These are phyloP conservation scores for Pythium coloratum DNA, from an alignment of 352 stramenopile species.

Conservation along the genomic window DNA sequence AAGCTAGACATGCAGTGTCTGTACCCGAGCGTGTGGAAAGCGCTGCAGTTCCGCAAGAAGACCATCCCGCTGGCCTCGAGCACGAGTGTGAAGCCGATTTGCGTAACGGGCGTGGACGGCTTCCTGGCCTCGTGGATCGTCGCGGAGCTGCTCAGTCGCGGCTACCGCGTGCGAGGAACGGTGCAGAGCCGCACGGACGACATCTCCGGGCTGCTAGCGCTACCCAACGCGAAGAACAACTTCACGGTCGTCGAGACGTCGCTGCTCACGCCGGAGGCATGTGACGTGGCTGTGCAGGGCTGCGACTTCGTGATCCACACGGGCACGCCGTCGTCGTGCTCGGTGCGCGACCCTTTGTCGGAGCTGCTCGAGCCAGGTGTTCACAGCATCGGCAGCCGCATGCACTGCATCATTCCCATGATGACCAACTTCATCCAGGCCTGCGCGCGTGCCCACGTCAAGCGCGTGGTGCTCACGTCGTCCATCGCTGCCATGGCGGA, in stretches of 20 bases:
- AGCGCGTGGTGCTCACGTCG: slow-evolving; percentile 84
- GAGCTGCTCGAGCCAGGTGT: slow-evolving; percentile 84
- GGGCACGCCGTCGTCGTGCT: slow-evolving; percentile 83
- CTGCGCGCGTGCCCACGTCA: slow-evolving; percentile 74
- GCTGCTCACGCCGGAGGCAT: slow-evolving; percentile 83
- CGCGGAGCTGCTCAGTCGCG: slow-evolving; percentile 67
- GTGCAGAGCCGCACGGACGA: slow-evolving; percentile 87
- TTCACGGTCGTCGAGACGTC: slow-evolving; percentile 88
- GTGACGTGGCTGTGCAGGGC: slow-evolving; percentile 84
- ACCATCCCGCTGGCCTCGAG: slow-evolving; percentile 75
- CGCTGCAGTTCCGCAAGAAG: slow-evolving; percentile 80
- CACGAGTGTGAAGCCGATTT: slow-evolving; percentile 79
- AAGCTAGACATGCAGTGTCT: slow-evolving; percentile 42
- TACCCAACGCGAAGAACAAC: slow-evolving; percentile 72
- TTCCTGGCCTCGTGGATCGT: slow-evolving; percentile 88
- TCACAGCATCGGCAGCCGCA: slow-evolving; percentile 87
- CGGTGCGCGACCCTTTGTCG: slow-evolving; percentile 81
- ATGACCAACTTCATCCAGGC: slow-evolving; percentile 92
- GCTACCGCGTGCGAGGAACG: slow-evolving; percentile 82
- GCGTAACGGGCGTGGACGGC: slow-evolving; percentile 83
- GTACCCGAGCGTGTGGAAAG: slow-evolving; percentile 83
- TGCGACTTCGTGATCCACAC: slow-evolving; percentile 92
- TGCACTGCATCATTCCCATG: slow-evolving; percentile 92
- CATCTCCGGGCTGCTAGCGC: slow-evolving; percentile 69
- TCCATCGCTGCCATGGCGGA: slow-evolving; percentile 87